Evolutionary conservation across 495 filamentous ascomycete species (phyloP).

Genomic region (Lasiosphaeria miniovina): DNA sequence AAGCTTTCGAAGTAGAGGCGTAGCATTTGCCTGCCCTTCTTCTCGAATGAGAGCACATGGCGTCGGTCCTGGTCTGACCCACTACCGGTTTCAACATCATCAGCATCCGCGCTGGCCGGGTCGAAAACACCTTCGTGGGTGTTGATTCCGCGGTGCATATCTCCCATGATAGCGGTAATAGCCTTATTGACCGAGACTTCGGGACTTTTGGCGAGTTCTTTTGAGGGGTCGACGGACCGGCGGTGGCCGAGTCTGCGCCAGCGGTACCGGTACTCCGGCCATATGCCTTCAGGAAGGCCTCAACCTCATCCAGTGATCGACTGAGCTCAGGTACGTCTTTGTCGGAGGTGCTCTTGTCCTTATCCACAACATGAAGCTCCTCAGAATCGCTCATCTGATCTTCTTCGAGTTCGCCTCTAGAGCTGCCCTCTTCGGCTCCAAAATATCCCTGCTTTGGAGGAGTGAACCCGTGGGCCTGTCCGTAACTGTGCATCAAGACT

Average conservation of each 20-base stretch:
- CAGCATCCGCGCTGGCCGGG: neutral
- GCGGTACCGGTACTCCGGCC: neutral
- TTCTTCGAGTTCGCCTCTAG: neutral
- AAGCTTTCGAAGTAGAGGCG: neutral
- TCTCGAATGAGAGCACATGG: neutral
- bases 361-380: neutral
- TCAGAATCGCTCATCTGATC: neutral
- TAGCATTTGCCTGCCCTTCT: neutral
- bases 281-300: neutral
- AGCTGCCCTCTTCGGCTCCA: neutral
- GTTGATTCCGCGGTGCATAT: neutral
- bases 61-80: neutral
- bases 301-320: neutral
- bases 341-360: neutral
- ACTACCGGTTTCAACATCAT: neutral
- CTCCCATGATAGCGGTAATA: neutral
- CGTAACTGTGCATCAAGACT: neutral
- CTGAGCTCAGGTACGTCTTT: too few species aligned
- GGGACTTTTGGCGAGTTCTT: neutral
- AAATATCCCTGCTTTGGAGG: neutral
- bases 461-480: neutral
- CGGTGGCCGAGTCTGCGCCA: neutral
- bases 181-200: neutral
- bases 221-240: neutral
- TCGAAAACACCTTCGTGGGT: neutral